Conservation (phyloP, 306 rosid genomes). For the Lathyrus tuberosus region DNA sequence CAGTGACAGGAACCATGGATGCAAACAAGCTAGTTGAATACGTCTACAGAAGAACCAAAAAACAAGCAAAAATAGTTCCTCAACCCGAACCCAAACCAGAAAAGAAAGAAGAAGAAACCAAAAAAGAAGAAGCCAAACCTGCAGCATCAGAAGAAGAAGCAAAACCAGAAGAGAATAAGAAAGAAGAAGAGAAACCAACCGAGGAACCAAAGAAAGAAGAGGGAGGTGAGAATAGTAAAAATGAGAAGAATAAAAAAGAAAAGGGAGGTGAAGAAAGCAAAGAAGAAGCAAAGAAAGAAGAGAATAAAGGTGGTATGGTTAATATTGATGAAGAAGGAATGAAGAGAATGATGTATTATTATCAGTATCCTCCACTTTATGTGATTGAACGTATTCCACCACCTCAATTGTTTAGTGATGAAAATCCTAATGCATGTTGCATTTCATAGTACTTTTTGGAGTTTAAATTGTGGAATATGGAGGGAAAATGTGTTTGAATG, state of each 20-base stretch:
- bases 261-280: conserved; percentile 50
- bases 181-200: conserved; percentile 41
- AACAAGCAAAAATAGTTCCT: conserved; percentile 81
- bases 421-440: conserved; percentile 93
- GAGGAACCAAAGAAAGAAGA: conserved; percentile 61
- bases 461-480: conserved; percentile 40
- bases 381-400: conserved; percentile 75
- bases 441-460: conserved; percentile 55
- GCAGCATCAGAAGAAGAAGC: conserved; percentile 38
- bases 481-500: no score
- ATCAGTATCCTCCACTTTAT: conserved; percentile 74
- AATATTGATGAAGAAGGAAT: conserved; percentile 57
- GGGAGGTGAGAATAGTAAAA: conserved; percentile 31
- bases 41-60: conserved; percentile 80
- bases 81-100: conserved; percentile 63
- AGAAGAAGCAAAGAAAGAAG: conserved; percentile 45
- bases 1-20: conserved; percentile 84
- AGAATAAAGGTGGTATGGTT: conserved; percentile 14
- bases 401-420: conserved; percentile 94
- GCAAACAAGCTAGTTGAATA: conserved; percentile 82
- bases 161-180: conserved; percentile 45
- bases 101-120: conserved; percentile 47
- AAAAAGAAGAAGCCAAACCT: no score
- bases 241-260: conserved; percentile 41
- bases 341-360: conserved; percentile 85